These are phyloP conservation scores for Colletotrichum filicis DNA, from an alignment of 2,329 filamentous ascomycete species.

Conservation along the genomic window DNA sequence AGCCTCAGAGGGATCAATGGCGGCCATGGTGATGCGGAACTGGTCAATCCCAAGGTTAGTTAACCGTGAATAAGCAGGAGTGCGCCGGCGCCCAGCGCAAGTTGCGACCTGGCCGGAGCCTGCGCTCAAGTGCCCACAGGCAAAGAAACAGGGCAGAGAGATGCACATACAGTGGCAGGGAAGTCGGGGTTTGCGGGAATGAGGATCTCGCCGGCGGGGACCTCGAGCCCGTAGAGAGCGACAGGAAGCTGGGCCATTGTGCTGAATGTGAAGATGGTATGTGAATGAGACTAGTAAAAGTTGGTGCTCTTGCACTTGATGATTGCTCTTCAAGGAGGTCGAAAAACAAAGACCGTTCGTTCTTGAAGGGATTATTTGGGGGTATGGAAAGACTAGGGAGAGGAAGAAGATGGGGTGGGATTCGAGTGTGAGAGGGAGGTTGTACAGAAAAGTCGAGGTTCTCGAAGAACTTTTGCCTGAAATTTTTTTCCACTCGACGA, in stretches of 20 bases:
- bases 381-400: neutral
- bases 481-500: slow-evolving; percentile 35
- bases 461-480: slow-evolving; percentile 34
- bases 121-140: neutral
- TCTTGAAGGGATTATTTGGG: slow-evolving; percentile 2
- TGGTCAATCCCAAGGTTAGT: slow-evolving; percentile 53
- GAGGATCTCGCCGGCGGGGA: slow-evolving; percentile 85
- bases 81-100: slow-evolving; percentile 17
- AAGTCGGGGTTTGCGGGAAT: slow-evolving; percentile 83
- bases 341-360: slow-evolving; percentile 28
- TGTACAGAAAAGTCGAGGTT: slow-evolving; percentile 22
- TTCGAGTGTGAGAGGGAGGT: slow-evolving; percentile 24
- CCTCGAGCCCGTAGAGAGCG: slow-evolving; percentile 91
- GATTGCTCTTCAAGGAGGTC: slow-evolving; percentile 29
- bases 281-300: slow-evolving; percentile 7
- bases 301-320: slow-evolving; percentile 22
- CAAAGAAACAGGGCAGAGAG: neutral
- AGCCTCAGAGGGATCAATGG: slow-evolving; percentile 88
- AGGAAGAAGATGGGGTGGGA: slow-evolving; percentile 32
- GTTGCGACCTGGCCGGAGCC: neutral
- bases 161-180: slow-evolving; percentile 80
- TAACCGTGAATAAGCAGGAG: slow-evolving; percentile 22
- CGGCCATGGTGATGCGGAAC: slow-evolving; percentile 99
- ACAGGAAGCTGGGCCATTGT: slow-evolving; percentile 71
- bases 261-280: slow-evolving; percentile 10